Percentiles rank a stretch among this genome's conserved stretches.
phyloP scores from a whole-genome alignment of 345 rosid genomes.

The Lumnitzera racemosa region DNA sequence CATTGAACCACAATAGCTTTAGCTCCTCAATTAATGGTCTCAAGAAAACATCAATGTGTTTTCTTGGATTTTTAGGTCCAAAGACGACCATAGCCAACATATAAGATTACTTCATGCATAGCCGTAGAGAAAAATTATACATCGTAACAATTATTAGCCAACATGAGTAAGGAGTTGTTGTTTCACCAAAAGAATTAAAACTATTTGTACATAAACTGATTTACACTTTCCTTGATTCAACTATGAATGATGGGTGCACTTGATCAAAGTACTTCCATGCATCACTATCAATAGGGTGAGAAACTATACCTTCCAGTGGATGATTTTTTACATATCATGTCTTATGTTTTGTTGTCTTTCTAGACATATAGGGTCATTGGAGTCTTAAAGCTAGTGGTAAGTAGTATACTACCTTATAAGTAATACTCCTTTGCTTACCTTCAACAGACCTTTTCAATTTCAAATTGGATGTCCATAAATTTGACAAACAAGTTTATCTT shows the following conservation, averaged over 20 bases:
- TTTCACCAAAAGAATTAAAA: not conserved
- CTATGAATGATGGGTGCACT: not conserved
- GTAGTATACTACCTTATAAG: slow-evolving; percentile 4
- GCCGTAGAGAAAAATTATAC: slow-evolving; percentile 5
- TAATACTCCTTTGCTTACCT: not conserved
- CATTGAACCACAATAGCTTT: not conserved
- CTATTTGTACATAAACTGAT: slow-evolving; percentile 1
- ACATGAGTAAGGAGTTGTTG: not conserved
- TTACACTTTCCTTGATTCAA: not conserved
- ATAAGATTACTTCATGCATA: slow-evolving; percentile 3
- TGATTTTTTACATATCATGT: too few relatives aligned
- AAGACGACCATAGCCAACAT: not conserved
- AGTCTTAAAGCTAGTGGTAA: slow-evolving; percentile 2
- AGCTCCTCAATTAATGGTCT: slow-evolving; percentile 7
- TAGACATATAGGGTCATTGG: not conserved
- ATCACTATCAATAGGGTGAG: not conserved
- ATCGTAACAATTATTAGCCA: slow-evolving; percentile 2
- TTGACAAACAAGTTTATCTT: not conserved
- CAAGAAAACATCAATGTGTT: slow-evolving; percentile 5
- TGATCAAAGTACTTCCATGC: slow-evolving; percentile 6
- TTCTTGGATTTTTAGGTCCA: not conserved
- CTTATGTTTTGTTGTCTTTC: not conserved
- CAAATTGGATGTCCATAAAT: not conserved
- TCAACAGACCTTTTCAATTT: not conserved
- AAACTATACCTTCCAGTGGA: not conserved